Evolutionary conservation across 2,329 filamentous ascomycete species (phyloP).

Genomic region (Thelonectria discophora): DNA sequence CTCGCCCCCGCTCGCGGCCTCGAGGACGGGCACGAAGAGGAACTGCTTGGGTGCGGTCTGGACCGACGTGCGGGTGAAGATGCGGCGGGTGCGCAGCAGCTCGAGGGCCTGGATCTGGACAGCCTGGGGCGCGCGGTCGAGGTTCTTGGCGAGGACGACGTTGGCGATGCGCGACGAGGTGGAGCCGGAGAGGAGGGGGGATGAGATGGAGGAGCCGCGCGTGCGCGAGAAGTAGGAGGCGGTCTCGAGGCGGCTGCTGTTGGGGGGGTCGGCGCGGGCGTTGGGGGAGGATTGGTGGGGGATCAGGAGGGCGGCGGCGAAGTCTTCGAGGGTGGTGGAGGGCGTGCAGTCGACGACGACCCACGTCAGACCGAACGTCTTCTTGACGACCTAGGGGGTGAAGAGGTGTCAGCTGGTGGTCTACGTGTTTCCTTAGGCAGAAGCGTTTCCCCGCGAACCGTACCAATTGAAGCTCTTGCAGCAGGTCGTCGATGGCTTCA

Average conservation of each 20-base stretch:
- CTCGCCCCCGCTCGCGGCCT: slow-evolving; percentile 55
- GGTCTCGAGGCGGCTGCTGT: slow-evolving; percentile 37
- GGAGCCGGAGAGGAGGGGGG: slow-evolving; percentile 42
- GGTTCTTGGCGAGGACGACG: slow-evolving; percentile 81
- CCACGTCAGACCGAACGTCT: slow-evolving; percentile 77
- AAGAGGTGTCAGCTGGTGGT: background rate
- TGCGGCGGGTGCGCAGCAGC: slow-evolving; percentile 80
- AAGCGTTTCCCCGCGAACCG: background rate
- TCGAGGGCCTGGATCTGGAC: slow-evolving; percentile 85
- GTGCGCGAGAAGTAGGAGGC: slow-evolving; percentile 45
- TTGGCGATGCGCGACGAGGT: slow-evolving; percentile 70
- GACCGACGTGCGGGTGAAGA: slow-evolving; percentile 78
- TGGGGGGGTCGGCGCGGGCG: slow-evolving; percentile 39
- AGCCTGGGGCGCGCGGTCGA: slow-evolving; percentile 75
- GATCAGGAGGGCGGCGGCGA: slow-evolving; percentile 74
- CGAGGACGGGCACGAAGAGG: slow-evolving; percentile 79
- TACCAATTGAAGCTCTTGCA: slow-evolving; percentile 77
- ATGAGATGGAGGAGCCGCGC: slow-evolving; percentile 36
- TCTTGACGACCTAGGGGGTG: slow-evolving; percentile 64
- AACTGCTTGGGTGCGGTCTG: slow-evolving; percentile 81
- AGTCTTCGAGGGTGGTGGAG: slow-evolving; percentile 81
- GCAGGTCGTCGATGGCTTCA: slow-evolving; percentile 71
- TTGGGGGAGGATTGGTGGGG: slow-evolving; percentile 37
- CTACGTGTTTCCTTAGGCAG: background rate
- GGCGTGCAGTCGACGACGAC: slow-evolving; percentile 77